A percentile compares a stretch with the other conserved stretches of the same genome.
phyloP scores from a whole-genome alignment of 176 grass and related monocot species.

The Typha latifolia region DNA sequence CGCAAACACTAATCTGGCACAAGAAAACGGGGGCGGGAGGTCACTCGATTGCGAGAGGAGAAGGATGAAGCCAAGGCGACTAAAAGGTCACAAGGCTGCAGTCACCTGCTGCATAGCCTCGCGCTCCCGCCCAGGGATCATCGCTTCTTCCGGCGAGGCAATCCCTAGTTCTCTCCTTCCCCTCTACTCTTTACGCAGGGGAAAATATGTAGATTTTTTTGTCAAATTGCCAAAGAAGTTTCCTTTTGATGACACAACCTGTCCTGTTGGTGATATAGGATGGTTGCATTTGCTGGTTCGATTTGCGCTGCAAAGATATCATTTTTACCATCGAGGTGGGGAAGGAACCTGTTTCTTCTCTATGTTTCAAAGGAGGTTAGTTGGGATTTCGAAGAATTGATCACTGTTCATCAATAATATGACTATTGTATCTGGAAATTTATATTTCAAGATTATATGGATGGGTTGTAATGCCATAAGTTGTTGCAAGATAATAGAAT shows the following conservation, averaged over 20 bases:
- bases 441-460: background rate
- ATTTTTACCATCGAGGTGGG: conserved; percentile 45
- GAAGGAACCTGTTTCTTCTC: conserved; percentile 58
- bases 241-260: conserved; percentile 2
- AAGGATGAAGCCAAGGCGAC: conserved; percentile 39
- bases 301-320: conserved; percentile 72
- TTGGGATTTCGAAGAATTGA: no score
- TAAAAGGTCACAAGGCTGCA: conserved; percentile 61
- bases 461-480: background rate
- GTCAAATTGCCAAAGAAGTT: background rate
- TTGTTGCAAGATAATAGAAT: no score
- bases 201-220: background rate
- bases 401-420: no score
- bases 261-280: conserved; percentile 38
- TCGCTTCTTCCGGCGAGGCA: conserved; percentile 80
- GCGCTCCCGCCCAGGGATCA: conserved; percentile 43
- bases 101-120: conserved; percentile 75
- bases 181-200: background rate
- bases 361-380: conserved; percentile 81
- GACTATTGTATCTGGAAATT: no score
- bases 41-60: background rate
- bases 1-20: background rate
- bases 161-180: background rate
- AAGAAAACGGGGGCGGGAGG: background rate
- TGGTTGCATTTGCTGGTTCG: conserved; percentile 88